These are phyloP conservation scores for Pulveroboletus sp. DNA, from an alignment of 768 basidiomycete species.

Conservation along the genomic window DNA sequence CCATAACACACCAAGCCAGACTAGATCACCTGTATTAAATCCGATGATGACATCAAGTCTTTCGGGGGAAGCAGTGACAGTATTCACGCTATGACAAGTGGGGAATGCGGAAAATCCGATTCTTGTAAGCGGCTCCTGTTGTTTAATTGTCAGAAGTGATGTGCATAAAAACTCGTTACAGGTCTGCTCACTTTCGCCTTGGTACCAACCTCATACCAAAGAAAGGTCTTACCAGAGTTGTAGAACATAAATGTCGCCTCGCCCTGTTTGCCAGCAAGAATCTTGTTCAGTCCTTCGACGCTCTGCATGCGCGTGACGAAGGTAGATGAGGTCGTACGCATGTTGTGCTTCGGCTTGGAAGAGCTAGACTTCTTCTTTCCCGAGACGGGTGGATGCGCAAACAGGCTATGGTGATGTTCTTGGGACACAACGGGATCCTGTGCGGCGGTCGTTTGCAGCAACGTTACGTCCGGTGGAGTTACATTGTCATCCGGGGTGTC, in stretches of 20 bases:
- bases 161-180: not conserved
- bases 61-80: constrained; percentile 68
- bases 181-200: constrained; percentile 64
- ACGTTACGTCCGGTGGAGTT: constrained; percentile 38
- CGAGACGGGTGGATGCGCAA: constrained; percentile 45
- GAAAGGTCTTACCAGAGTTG: constrained; percentile 76
- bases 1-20: constrained; percentile 80
- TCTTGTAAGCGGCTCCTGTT: constrained; percentile 78
- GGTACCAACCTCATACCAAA: constrained; percentile 83
- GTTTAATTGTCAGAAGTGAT: constrained; percentile 5
- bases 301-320: constrained; percentile 87
- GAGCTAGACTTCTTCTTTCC: constrained; percentile 58
- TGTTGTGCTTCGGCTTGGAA: constrained; percentile 83
- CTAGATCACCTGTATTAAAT: constrained; percentile 88
- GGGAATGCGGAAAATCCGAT: constrained; percentile 84
- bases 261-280: constrained; percentile 73
- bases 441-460: constrained; percentile 30
- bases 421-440: constrained; percentile 27
- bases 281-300: constrained; percentile 68
- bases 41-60: constrained; percentile 87
- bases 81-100: constrained; percentile 88
- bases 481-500: constrained; percentile 63
- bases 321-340: constrained; percentile 85
- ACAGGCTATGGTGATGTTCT: constrained; percentile 49
- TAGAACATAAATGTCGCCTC: constrained; percentile 85